Percentiles rank a stretch among this genome's conserved stretches.
These are phyloP conservation scores for Piromyces sp. DNA, from an alignment of 192 early-diverging fungal species.

Conservation along the genomic window DNA sequence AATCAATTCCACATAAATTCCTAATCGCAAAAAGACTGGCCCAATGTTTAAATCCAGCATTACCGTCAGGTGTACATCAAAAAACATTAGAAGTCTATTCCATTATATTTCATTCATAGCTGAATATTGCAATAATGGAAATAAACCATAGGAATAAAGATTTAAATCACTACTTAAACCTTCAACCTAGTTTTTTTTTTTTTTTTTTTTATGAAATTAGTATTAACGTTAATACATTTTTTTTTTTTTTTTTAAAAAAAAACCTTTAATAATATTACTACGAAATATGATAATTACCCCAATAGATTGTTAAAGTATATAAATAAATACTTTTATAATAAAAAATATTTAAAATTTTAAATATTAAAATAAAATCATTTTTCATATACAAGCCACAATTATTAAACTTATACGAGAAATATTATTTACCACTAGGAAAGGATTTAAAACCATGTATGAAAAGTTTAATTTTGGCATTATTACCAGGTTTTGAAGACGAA, in stretches of 20 bases:
- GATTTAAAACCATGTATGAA: slow-evolving; percentile 56
- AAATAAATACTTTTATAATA: too few relatives aligned
- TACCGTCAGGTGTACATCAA: slow-evolving; percentile 89
- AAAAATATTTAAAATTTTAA: too few relatives aligned
- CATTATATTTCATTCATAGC: slow-evolving; percentile 53
- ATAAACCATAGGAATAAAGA: slow-evolving; percentile 48
- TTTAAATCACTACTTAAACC: too few relatives aligned
- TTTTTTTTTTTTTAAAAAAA: too few relatives aligned
- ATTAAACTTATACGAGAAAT: slow-evolving; percentile 53
- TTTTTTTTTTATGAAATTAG: too few relatives aligned
- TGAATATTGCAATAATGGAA: too few relatives aligned
- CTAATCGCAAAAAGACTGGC: slow-evolving; percentile 78
- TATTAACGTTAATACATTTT: too few relatives aligned
- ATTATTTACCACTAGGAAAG: slow-evolving; percentile 53
- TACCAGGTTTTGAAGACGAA: slow-evolving; percentile 79
- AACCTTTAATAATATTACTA: too few relatives aligned
- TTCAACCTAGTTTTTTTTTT: too few relatives aligned
- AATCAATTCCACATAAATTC: slow-evolving; percentile 63
- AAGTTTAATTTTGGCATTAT: slow-evolving; percentile 57
- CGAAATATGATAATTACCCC: too few relatives aligned
- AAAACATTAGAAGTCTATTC: slow-evolving; percentile 77
- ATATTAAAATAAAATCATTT: too few relatives aligned
- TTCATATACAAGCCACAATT: slow-evolving; percentile 64
- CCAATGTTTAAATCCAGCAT: slow-evolving; percentile 83
- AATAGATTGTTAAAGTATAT: too few relatives aligned